Base-by-base conservation (phyloP, 495 filamentous ascomycete species). In the Aspergillus campestris region DNA sequence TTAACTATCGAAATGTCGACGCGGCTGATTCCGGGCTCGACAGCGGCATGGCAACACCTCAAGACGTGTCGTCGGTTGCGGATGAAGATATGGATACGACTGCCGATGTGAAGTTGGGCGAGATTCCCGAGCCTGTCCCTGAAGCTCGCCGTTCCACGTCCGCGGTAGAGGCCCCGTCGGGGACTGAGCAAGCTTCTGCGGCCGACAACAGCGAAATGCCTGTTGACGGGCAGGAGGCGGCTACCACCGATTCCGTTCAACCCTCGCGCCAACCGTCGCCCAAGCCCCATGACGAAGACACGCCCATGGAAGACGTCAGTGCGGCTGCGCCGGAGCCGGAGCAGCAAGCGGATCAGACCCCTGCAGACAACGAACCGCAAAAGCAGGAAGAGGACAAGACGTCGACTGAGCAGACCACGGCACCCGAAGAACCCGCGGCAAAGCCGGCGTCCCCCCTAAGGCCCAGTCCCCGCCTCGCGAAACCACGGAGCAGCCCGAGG, bases 1-100 rank as follows among this genome's bases (percentile, higher is more conserved):
- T 78, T 54, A 88, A 86, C 53, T 90, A 80, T 62, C 71, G 79
- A 30, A 80, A 86, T 51, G 61, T 81, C 15, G 78, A 82, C 39
- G 65, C 70, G 30, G 59, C 74, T 3, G 85, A 87, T 42, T 83
- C 80, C 52, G 83, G 83, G 8, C 63, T 76, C 30, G 80, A 83
- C 32, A 84, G 79, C 55, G 76, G 79, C 8, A 72, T 74, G 35
- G 71, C 69, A 5, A 81, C 80, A 2, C 77, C 72, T 9, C 58
- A 65, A 40, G 69, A 71, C 3, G 67, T 60, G 8, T 77, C 70
- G 10, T 77, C 69, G 12, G 60, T 76, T 31, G 64, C 66, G 32
- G 75, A 82, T 32, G 64, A 69, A 7, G 71, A 75, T 8, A 58
- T 71, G 52, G 65, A 73, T 35, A 63, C 68, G 8, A 66, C 67